Base-by-base conservation (phyloP, 208 protist genomes). In the Leishmania arabica region DNA sequence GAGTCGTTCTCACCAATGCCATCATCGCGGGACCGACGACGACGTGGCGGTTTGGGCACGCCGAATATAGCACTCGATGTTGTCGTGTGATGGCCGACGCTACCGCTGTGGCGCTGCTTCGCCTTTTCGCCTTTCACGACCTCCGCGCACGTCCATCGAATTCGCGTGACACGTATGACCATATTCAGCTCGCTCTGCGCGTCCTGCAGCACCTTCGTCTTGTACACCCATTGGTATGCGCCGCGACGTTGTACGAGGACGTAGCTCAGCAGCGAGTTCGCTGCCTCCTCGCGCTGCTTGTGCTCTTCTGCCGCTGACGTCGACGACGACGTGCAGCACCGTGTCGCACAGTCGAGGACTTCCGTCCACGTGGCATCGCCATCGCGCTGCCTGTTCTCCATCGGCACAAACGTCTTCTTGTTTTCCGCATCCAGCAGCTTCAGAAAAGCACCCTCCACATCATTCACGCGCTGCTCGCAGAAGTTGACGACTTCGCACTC, bases 391-490 rank as follows among this genome's bases (percentile, higher is more conserved):
- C 78, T 37, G 62, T 76, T 34, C 62, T 78, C 56, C 34, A 70
- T 56, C 1, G 70, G 71, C n/a, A 84, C 80, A 54, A 77, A 79
- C 19, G 47, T 66, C 45, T 79, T 78, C 3, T 8, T 74, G 68
- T 97, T 97, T 69, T 98, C 90, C 58, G 73, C 76, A 37, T 92
- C 73, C 54, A 98, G 81, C 51, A 93, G 66, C 45, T 65, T 76
- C 58, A 97, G 75, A 65, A 98, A 98, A 27, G 81, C 86, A 0
- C 88, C 92, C 75, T 98, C 93, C 1, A 98, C 93, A 68, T 96
- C 81, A 31, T 93, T 62, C 34, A 98, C 92, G 51, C 95, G 95
- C 84, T 98, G 95, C 84, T 98, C 95, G 77, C 95, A 98, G 78
- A 97, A 96, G 86, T 96, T 97, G 27, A 98, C 79, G 47, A 98